These are phyloP conservation scores for Phalaenopsis equestris DNA, from an alignment of 106 monocot species.

Conservation along the genomic window DNA sequence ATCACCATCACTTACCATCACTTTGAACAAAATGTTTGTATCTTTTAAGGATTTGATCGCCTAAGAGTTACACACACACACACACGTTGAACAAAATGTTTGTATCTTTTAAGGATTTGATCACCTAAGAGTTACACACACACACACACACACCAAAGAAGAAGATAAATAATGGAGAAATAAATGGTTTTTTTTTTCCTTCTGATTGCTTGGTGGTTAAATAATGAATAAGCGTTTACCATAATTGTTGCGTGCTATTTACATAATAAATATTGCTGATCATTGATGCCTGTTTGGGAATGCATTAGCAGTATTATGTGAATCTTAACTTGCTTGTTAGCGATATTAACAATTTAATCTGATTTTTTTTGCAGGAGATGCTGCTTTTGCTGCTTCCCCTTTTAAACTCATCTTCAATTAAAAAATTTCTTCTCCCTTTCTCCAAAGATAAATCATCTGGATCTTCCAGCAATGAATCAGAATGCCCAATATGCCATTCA, in stretches of 20 bases:
- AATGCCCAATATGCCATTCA: slow-evolving; percentile 78
- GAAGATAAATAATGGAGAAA: no score
- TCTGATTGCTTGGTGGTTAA: not conserved
- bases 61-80: no score
- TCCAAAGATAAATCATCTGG: slow-evolving; percentile 69
- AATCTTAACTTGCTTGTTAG: not conserved
- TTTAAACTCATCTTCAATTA: slow-evolving; percentile 78
- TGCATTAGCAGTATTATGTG: not conserved
- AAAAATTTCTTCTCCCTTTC: slow-evolving; percentile 73
- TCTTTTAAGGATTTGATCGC: no score
- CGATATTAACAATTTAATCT: not conserved
- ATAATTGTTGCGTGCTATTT: not conserved
- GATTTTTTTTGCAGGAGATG: slow-evolving; percentile 67
- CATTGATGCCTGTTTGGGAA: not conserved
- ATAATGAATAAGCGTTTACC: not conserved
- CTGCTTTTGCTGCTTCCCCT: slow-evolving; percentile 95
- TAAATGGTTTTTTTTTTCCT: not conserved
- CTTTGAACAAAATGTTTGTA: no score
- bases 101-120: no score
- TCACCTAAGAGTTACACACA: no score
- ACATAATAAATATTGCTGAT: slow-evolving; percentile 5
- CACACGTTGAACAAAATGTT: no score
- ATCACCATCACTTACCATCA: no score
- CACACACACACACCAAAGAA: no score
- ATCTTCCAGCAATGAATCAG: slow-evolving; percentile 46